Evolutionary conservation across 768 basidiomycete species (phyloP).

Genomic region (Mycena floridula): DNA sequence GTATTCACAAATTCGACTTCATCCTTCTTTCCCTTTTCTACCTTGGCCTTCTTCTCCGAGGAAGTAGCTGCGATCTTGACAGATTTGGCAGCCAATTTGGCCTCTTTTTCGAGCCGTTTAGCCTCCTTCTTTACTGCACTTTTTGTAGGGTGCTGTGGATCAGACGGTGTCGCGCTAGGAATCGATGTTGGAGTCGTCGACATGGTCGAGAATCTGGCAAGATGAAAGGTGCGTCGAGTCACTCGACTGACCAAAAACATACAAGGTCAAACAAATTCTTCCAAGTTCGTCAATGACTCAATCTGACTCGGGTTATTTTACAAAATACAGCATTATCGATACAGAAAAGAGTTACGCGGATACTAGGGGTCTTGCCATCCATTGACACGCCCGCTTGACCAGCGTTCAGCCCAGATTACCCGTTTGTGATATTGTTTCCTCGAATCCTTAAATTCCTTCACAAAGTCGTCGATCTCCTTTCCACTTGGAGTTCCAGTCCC

Average conservation of each 20-base stretch:
- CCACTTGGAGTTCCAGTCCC: constrained; percentile 31
- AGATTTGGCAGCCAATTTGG: constrained; percentile 68
- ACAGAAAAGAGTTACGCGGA: no score
- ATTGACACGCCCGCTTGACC: constrained; percentile 81
- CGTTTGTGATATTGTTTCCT: constrained; percentile 93
- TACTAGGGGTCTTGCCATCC: no score
- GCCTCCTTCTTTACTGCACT: constrained; percentile 90
- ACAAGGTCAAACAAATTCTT: no score
- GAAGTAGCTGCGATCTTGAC: constrained; percentile 39
- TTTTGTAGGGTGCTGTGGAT: no score
- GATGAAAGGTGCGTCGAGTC: no score
- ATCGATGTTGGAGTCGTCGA: no score
- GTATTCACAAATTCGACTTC: constrained; percentile 83
- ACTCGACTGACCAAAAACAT: no score
- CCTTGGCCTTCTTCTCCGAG: constrained; percentile 68
- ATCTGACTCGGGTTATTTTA: no score
- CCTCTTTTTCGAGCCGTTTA: constrained; percentile 73
- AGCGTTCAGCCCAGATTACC: constrained; percentile 83
- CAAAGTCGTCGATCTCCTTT: constrained; percentile 78
- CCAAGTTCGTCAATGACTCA: no score
- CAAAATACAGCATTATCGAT: no score
- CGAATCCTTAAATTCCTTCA: constrained; percentile 80
- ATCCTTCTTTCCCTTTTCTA: constrained; percentile 66
- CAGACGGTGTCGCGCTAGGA: no score
- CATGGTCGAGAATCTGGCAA: no score